These are phyloP conservation scores for Sclerotinia nivalis DNA, from an alignment of 2,329 filamentous ascomycete genomes.

Conservation along the genomic window DNA sequence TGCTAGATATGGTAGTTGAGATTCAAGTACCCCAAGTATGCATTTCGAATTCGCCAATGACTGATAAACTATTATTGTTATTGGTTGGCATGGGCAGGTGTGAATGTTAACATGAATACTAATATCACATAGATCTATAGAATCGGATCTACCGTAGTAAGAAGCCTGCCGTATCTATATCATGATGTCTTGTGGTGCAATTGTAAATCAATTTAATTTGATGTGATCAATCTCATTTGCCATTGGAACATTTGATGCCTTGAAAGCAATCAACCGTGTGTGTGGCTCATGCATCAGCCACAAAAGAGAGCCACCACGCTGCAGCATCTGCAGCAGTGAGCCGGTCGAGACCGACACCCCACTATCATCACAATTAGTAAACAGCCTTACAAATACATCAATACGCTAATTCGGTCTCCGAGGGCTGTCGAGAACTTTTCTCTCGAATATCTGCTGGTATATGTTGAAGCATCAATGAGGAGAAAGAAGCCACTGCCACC, in stretches of 20 bases:
- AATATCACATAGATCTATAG: not conserved
- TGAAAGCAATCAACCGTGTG: not conserved
- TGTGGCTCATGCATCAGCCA: not conserved
- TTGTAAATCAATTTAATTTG: not conserved
- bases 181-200: not conserved
- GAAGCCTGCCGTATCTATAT: not conserved
- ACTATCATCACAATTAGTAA: slow-evolving; percentile 17
- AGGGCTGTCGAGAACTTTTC: slow-evolving; percentile 1
- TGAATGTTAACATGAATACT: not conserved
- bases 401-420: slow-evolving; percentile 7
- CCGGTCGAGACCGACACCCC: not conserved
- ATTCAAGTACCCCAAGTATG: not conserved
- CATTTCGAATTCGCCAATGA: not conserved
- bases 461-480: slow-evolving; percentile 2
- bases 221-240: not conserved
- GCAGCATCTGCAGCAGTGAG: not conserved
- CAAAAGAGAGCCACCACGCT: not conserved
- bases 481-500: not conserved
- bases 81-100: not conserved
- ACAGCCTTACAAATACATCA: slow-evolving; percentile 18
- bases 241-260: no score
- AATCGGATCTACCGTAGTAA: no score
- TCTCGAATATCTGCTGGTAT: not conserved
- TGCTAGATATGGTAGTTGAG: not conserved
- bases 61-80: not conserved